Base-by-base conservation (phyloP, 2,329 filamentous ascomycete species). In the Lecanicillium sp. region DNA sequence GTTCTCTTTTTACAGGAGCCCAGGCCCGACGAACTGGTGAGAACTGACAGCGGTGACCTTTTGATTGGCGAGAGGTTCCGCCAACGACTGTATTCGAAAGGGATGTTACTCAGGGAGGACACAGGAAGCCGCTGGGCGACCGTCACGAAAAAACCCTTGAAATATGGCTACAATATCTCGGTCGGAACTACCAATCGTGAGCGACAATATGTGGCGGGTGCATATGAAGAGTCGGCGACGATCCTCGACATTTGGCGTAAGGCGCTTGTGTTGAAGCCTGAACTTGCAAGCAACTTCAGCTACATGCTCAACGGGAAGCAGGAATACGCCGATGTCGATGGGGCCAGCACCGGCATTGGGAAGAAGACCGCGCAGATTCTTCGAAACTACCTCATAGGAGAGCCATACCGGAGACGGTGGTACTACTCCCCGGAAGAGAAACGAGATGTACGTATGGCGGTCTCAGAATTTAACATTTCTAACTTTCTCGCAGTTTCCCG, bases 211-310 rank as follows among this genome's bases (percentile, higher is more conserved):
- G 14, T 33, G 32, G 32, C 32, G 5, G 27, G 35, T 14, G 35
- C 35, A 15, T 37, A 37, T 29, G 35, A 37, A 30, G 35, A 37
- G 18, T 37, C 35, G 22, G 35, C 35, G 9, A 37, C 35, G n/a
- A 37, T 37, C 27, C 14, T 37, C 35, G 16, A 30, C n/a, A 37
- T 37, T 29, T 37, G 35, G 35, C 12, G 25, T 9, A 37, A 20
- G n/a, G 35, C 35, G 15, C n/a, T 37, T 19, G 18, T n/a, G n/a
- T 6, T 9, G 12, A 33, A n/a, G 25, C 35, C 20, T 18, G 20
- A 28, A n/a, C 35, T 28, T 22, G 35, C 17, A 28, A 31, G 35
- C 15, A 28, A 30, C 16, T 28, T 37, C 6, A 37, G 35, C 18
- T 8, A 19, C 29, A 37, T 37, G 35, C 35, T 37, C 17, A 37